Conservation (phyloP, 75 land plant species). For the Selaginella tamariscina region DNA sequence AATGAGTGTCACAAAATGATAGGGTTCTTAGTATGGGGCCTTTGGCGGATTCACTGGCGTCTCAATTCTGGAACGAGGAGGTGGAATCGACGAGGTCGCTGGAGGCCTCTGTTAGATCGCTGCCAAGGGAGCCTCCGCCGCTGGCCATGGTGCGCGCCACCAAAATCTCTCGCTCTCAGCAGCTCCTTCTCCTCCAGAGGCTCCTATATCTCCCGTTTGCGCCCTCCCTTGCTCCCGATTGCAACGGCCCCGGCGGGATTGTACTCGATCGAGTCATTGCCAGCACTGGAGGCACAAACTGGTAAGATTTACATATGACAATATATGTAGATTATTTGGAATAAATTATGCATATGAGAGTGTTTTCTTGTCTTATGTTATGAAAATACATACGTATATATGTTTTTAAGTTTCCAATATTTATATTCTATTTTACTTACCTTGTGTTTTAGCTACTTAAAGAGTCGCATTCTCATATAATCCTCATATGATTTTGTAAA, state of each 20-base stretch:
- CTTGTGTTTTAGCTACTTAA: too few relatives aligned
- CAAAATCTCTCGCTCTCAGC: conserved; percentile 29
- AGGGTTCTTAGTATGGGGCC: background rate
- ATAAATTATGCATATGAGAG: too few relatives aligned
- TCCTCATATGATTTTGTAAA: too few relatives aligned
- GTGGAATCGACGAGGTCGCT: conserved; percentile 24
- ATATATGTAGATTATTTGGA: too few relatives aligned
- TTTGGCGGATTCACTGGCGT: conserved; percentile 19
- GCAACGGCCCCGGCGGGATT: conserved; percentile 18
- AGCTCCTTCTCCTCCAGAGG: conserved; percentile 27
- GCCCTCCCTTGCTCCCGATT: conserved; percentile 25
- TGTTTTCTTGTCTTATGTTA: too few relatives aligned
- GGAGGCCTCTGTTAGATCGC: conserved; percentile 21
- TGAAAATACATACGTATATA: too few relatives aligned
- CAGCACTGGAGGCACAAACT: conserved; percentile 26
- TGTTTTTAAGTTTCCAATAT: too few relatives aligned
- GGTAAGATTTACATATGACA: conserved; percentile 18
- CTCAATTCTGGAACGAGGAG: conserved; percentile 37
- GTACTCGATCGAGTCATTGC: conserved; percentile 29
- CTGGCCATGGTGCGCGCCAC: conserved; percentile 23
- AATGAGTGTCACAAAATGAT: too few relatives aligned
- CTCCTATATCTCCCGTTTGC: conserved; percentile 21
- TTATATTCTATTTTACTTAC: too few relatives aligned
- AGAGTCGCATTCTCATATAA: too few relatives aligned
- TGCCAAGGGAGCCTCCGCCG: conserved; percentile 31